Conservation (phyloP, 2,329 filamentous ascomycete species). For the Domatiomyces catenatus region DNA sequence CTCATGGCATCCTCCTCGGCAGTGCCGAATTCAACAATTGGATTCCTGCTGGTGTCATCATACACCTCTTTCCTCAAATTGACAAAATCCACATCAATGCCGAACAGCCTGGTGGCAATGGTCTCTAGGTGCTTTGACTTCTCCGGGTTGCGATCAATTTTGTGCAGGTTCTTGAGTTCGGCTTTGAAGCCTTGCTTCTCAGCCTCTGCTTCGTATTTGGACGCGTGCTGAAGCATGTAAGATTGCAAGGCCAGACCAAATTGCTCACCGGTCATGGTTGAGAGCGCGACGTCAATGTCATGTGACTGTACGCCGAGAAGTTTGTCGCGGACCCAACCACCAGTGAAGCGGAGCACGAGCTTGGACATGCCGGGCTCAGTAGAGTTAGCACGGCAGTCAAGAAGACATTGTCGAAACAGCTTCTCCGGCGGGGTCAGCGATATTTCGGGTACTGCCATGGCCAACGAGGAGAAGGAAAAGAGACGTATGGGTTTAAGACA, state of each 20-base stretch:
- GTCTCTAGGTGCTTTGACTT: constrained; percentile 96
- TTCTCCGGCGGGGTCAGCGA: constrained; percentile 13
- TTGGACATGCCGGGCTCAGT: constrained; percentile 13
- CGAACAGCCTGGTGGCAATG: constrained; percentile 69
- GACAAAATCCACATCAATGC: constrained; percentile 82
- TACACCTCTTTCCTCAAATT: constrained; percentile 90
- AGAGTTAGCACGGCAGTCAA: constrained; percentile 15
- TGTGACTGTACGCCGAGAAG: constrained; percentile 31
- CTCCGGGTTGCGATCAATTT: constrained; percentile 80
- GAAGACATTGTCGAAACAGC: constrained; percentile 16
- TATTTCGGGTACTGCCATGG: neutral
- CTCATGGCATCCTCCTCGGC: constrained; percentile 77
- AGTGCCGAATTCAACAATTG: constrained; percentile 84
- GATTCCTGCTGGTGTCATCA: constrained; percentile 73
- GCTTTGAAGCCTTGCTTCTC: constrained; percentile 18
- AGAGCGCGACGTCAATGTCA: constrained; percentile 36
- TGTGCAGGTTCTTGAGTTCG: constrained; percentile 56
- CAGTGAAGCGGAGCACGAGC: constrained; percentile 33
- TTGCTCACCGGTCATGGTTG: constrained; percentile 34
- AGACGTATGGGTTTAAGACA: neutral
- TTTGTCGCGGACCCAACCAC: constrained; percentile 37
- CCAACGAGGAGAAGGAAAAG: neutral
- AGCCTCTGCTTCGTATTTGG: constrained; percentile 32
- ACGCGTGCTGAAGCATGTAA: constrained; percentile 26
- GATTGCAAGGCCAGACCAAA: constrained; percentile 31